Evolutionary conservation across 2,329 filamentous ascomycete species (phyloP), one percentile per base, ranked within the genome.

Genomic region (Colletotrichum sansevieriae): DNA sequence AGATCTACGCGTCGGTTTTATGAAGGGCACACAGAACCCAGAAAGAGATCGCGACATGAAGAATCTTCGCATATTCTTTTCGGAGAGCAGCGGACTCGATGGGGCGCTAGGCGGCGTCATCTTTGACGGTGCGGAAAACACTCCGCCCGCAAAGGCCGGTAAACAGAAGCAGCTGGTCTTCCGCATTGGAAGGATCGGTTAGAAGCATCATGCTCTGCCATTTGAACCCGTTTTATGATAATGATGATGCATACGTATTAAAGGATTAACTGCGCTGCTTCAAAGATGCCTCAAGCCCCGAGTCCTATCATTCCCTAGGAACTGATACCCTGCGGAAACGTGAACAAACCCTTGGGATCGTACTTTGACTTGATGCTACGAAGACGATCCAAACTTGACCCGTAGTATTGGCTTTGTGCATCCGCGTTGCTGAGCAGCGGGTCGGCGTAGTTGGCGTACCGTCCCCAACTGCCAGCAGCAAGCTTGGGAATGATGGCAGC

Each of bases 371-470:
- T 84, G 55, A 83, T 74, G 55, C 74, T 56, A 72, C 77, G 75
- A 61, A 84, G 72, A 44, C 71, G 76, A 1, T 75, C 73, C 29
- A 83, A 72, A 58, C 76, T 83, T 55, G 74, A 74, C 6, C 83
- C 78, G 70, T 83, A 87, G 75, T 87, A 87, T 70, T 84, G 74
- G 67, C 82, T 74, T 70, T 85, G 82, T 3, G 85, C 85, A n/a
- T 78, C 78, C 2, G 78, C 78, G n/a, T 80, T 78, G 73, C 79
- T 78, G 65, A 86, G 77, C 49, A 76, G 80, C 0, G 84, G 80
- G 72, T 88, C 85, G 4, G 84, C 81, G 60, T 87, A 88, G 77
- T 87, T 87, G 71, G 83, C 77, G 70, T 87, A 88, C 65, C 83
- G 83, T 18, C 83, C 83, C 75, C 83, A 85, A 8, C 76, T 72